Conservation (phyloP, 2,329 filamentous ascomycete genomes). For the Nemania bipapillata region DNA sequence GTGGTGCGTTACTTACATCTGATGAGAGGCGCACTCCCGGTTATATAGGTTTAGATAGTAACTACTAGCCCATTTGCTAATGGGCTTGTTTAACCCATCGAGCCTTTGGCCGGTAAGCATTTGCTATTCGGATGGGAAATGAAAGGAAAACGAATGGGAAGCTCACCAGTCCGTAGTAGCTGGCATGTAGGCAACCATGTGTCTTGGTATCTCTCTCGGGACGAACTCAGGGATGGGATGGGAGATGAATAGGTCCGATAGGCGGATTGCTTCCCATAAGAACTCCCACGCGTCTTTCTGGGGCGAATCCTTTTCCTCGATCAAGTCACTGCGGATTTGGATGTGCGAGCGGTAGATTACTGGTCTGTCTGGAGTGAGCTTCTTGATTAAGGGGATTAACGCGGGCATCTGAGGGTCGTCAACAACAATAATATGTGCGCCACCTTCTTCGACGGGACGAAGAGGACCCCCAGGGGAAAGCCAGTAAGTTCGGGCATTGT, state of each 20-base stretch:
- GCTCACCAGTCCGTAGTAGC: slow-evolving; percentile 80
- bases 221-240: slow-evolving; percentile 83
- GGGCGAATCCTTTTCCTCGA: slow-evolving; percentile 69
- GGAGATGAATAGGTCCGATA: slow-evolving; percentile 81
- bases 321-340: slow-evolving; percentile 80
- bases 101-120: slow-evolving; percentile 19
- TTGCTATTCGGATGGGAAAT: background rate
- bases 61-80: slow-evolving; percentile 74
- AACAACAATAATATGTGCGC: slow-evolving; percentile 76
- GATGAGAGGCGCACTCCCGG: slow-evolving; percentile 66
- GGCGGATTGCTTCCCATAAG: slow-evolving; percentile 76
- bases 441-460: slow-evolving; percentile 71
- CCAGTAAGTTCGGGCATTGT: slow-evolving; percentile 82
- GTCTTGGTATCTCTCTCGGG: slow-evolving; percentile 71
- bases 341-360: slow-evolving; percentile 86
- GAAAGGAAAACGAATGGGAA: background rate
- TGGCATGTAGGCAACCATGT: slow-evolving; percentile 78
- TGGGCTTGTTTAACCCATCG: slow-evolving; percentile 81
- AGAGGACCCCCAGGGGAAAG: slow-evolving; percentile 74
- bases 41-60: slow-evolving; percentile 83
- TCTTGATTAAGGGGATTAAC: slow-evolving; percentile 79
- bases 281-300: slow-evolving; percentile 80
- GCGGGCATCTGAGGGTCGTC: slow-evolving; percentile 88
- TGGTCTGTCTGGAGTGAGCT: slow-evolving; percentile 75
- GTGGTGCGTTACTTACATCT: slow-evolving; percentile 56